A percentile compares a stretch with the other conserved stretches of the same genome.
Evolutionary conservation across 768 basidiomycete species (phyloP).

Genomic region (Galerina marginata): DNA sequence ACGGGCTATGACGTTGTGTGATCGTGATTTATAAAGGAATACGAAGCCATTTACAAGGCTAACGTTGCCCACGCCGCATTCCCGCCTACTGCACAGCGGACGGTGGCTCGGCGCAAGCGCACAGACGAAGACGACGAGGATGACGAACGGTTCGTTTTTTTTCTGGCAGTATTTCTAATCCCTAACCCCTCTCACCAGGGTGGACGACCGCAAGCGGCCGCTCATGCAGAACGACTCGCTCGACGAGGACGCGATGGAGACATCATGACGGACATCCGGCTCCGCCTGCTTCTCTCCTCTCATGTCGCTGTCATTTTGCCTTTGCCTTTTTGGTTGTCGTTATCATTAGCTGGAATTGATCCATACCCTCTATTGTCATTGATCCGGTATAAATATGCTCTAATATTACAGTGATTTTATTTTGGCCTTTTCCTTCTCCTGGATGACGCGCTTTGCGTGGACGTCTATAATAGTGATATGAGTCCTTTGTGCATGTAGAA

Average conservation of each 20-base stretch:
- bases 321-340: slow-evolving; percentile 10
- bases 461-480: slow-evolving; percentile 54
- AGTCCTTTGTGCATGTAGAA: slow-evolving; percentile 7
- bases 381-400: slow-evolving; percentile 25
- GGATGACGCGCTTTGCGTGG: slow-evolving; percentile 77
- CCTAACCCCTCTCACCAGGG: slow-evolving; percentile 30
- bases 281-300: slow-evolving; percentile 6
- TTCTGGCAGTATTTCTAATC: slow-evolving; percentile 1
- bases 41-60: slow-evolving; percentile 91
- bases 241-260: slow-evolving; percentile 56
- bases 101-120: slow-evolving; percentile 67
- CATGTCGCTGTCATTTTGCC: neutral
- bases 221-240: slow-evolving; percentile 40
- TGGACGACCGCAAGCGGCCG: slow-evolving; percentile 54
- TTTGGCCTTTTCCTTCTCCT: slow-evolving; percentile 84
- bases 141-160: slow-evolving; percentile 31
- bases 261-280: slow-evolving; percentile 31
- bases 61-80: slow-evolving; percentile 68
- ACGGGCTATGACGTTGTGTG: neutral
- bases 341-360: slow-evolving; percentile 11
- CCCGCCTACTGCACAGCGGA: slow-evolving; percentile 47
- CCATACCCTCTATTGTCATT: slow-evolving; percentile 22
- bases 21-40: slow-evolving; percentile 61
- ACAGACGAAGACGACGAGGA: slow-evolving; percentile 78
- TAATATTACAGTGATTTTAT: slow-evolving; percentile 73